Percentiles rank a stretch among this genome's conserved stretches.
These are phyloP conservation scores for Taiozyma sp. DNA, from an alignment of 1,139 yeast genomes.

Conservation along the genomic window DNA sequence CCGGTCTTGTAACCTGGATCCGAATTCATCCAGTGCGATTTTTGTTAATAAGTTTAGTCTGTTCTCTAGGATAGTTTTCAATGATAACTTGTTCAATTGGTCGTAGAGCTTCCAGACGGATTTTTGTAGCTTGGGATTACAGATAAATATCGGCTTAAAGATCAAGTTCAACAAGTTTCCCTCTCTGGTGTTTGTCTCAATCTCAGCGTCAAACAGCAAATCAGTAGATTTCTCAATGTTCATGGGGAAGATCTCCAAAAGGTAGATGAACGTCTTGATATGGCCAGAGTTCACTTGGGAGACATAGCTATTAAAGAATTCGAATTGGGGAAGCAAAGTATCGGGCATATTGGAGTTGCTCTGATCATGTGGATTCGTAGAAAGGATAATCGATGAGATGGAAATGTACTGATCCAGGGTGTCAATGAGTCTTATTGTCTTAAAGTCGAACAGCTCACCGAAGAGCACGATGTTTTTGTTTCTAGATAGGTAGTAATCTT, in stretches of 20 bases:
- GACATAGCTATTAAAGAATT: slow-evolving; percentile 9
- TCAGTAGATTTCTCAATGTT: slow-evolving; percentile 2
- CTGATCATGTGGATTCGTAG: not conserved
- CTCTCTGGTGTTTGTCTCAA: slow-evolving; percentile 2
- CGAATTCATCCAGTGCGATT: slow-evolving; percentile 11
- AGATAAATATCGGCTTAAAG: slow-evolving; percentile 15
- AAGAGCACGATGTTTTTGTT: slow-evolving; percentile 20
- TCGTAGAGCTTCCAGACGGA: slow-evolving; percentile 8
- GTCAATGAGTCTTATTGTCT: slow-evolving; percentile 20
- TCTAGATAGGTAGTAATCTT: slow-evolving; percentile 19
- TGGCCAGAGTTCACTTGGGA: slow-evolving; percentile 10
- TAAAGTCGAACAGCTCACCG: slow-evolving; percentile 23
- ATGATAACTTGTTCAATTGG: slow-evolving; percentile 6
- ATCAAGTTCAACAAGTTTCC: slow-evolving; percentile 10
- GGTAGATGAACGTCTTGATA: slow-evolving; percentile 15
- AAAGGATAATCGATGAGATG: not conserved
- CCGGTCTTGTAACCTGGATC: not conserved
- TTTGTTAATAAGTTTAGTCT: slow-evolving; percentile 13
- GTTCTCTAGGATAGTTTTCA: slow-evolving; percentile 13
- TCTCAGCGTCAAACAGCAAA: slow-evolving; percentile 14
- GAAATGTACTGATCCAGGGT: slow-evolving; percentile 5
- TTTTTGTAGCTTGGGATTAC: slow-evolving; percentile 7
- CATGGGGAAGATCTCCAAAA: slow-evolving; percentile 20
- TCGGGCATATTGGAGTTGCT: not conserved
- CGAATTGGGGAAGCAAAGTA: slow-evolving; percentile 3